Evolutionary conservation across 345 rosid species (phyloP).

Genomic region (Sisymbrium irio): DNA sequence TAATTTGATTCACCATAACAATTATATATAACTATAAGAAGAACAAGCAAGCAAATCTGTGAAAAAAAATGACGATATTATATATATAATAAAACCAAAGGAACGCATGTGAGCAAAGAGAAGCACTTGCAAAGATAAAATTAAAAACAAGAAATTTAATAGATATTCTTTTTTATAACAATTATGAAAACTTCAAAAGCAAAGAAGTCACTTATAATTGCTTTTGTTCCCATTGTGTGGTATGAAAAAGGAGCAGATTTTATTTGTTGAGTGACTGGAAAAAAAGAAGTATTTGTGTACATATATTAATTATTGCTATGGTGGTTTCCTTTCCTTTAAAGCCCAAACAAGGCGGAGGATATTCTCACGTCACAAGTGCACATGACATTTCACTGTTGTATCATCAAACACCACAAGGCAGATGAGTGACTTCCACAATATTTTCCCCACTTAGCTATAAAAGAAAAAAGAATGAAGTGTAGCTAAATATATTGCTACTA

Average conservation of each 20-base stretch:
- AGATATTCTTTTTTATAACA: background rate
- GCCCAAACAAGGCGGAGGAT: constrained; percentile 22
- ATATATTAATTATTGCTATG: background rate
- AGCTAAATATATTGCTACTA: background rate
- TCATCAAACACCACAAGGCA: constrained; percentile 1
- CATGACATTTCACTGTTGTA: constrained; percentile 2
- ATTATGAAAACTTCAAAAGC: constrained; percentile 16
- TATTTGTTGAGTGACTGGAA: background rate
- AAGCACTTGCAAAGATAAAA: background rate
- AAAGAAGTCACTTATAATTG: constrained; percentile 17
- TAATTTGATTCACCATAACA: background rate
- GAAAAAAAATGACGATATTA: background rate
- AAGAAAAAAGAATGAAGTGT: background rate
- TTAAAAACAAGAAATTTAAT: background rate
- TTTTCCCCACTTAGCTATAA: background rate
- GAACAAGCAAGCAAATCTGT: background rate
- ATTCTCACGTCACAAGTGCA: constrained; percentile 13
- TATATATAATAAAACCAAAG: background rate
- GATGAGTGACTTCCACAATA: background rate
- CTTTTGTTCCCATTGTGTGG: constrained; percentile 38
- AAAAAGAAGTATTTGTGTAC: background rate
- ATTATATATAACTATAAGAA: background rate
- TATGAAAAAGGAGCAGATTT: background rate
- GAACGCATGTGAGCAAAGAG: background rate
- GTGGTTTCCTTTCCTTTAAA: constrained; percentile 12